Conservation (phyloP, 1,139 yeast genomes). For the Scheffersomyces lignicola region DNA sequence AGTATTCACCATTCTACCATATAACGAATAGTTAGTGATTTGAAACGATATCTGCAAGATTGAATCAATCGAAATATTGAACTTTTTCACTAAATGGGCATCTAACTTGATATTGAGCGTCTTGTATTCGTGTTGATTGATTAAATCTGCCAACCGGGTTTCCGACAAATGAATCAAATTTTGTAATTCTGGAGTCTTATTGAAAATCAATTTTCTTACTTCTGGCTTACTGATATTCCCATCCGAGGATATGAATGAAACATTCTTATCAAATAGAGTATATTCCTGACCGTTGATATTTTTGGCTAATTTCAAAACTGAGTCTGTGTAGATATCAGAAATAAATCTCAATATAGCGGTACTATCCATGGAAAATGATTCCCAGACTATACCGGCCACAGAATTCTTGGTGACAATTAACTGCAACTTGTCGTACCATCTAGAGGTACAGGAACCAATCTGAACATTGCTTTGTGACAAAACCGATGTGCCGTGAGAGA, state of each 20-base stretch:
- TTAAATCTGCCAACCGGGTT: constrained; percentile 72
- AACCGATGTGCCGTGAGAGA: constrained; percentile 65
- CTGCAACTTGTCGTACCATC: constrained; percentile 81
- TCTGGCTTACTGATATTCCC: constrained; percentile 43
- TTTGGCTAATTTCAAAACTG: constrained; percentile 67
- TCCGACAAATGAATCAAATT: constrained; percentile 66
- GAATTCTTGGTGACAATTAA: constrained; percentile 67
- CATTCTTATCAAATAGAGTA: constrained; percentile 53
- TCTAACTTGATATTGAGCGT: constrained; percentile 42
- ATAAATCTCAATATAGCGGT: constrained; percentile 73
- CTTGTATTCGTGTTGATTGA: constrained; percentile 66
- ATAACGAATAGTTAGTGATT: constrained; percentile 69
- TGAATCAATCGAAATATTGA: constrained; percentile 63
- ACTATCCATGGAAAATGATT: constrained; percentile 74
- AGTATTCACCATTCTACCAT: constrained; percentile 67
- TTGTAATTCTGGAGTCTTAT: constrained; percentile 45
- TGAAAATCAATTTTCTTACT: constrained; percentile 45
- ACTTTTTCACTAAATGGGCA: constrained; percentile 47
- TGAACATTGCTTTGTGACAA: constrained; percentile 60
- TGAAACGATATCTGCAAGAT: constrained; percentile 68
- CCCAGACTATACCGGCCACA: constrained; percentile 77
- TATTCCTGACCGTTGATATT: constrained; percentile 72
- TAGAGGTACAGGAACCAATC: constrained; percentile 70
- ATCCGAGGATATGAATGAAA: constrained; percentile 36
- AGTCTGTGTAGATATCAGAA: constrained; percentile 74